These are phyloP conservation scores for Teratosphaeria pseudoeucalypti DNA, from an alignment of 2,329 filamentous ascomycete genomes.

Conservation along the genomic window DNA sequence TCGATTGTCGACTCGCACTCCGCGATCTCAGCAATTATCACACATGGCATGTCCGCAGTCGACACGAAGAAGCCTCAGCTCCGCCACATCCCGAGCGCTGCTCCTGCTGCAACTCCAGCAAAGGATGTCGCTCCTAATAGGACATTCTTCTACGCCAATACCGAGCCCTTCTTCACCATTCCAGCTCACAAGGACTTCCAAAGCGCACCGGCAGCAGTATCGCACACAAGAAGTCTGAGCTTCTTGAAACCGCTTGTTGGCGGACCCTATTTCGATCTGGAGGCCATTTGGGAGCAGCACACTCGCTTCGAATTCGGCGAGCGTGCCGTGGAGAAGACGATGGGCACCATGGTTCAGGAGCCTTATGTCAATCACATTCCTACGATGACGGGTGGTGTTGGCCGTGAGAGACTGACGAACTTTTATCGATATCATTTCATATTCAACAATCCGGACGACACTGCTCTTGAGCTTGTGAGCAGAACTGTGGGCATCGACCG, in stretches of 20 bases:
- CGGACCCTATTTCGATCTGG: slow-evolving; percentile 63
- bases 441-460: slow-evolving; percentile 59
- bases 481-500: slow-evolving; percentile 63
- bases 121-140: slow-evolving; percentile 7
- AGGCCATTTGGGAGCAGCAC: slow-evolving; percentile 71
- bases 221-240: slow-evolving; percentile 55
- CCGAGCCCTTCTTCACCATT: slow-evolving; percentile 36
- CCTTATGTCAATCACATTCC: slow-evolving; percentile 72
- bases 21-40: slow-evolving; percentile 1
- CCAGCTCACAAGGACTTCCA: slow-evolving; percentile 44
- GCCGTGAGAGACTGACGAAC: slow-evolving; percentile 48
- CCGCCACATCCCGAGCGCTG: slow-evolving; percentile 6
- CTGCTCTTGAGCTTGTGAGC: slow-evolving; percentile 57
- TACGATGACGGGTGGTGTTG: slow-evolving; percentile 52
- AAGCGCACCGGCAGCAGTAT: slow-evolving; percentile 45
- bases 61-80: slow-evolving; percentile 2
- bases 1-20: neutral
- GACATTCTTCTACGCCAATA: slow-evolving; percentile 37
- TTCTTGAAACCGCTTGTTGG: slow-evolving; percentile 54
- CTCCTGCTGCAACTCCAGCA: slow-evolving; percentile 9
- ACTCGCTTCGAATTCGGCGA: slow-evolving; percentile 60
- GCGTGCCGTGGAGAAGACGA: slow-evolving; percentile 59
- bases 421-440: slow-evolving; percentile 71
- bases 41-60: slow-evolving; percentile 1
- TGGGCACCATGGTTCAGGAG: slow-evolving; percentile 68